These are phyloP conservation scores for Teratosphaeria viscida DNA, from an alignment of 2,329 filamentous ascomycete species.

Conservation along the genomic window DNA sequence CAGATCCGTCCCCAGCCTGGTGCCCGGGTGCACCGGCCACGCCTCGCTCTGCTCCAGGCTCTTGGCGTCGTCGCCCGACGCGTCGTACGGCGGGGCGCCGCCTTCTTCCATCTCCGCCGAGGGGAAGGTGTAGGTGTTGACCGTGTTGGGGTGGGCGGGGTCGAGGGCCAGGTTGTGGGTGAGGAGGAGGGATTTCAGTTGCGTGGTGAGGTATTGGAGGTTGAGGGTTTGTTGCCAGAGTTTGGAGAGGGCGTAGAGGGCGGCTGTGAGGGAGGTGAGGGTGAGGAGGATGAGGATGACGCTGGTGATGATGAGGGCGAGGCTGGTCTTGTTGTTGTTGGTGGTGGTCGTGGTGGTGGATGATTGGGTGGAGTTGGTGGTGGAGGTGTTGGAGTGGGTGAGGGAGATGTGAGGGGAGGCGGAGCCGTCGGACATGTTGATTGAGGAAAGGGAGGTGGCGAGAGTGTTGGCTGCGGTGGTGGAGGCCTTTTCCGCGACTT, in stretches of 20 bases:
- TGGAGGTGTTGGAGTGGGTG: neutral
- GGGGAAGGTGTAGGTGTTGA: neutral
- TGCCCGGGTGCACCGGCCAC: neutral
- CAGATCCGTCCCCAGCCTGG: neutral
- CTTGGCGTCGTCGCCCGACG: neutral
- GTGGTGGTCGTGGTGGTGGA: neutral
- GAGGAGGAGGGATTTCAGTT: neutral
- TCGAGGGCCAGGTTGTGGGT: neutral
- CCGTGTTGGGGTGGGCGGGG: neutral
- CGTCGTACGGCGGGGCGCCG: neutral
- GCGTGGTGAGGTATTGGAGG: slow-evolving; percentile 2
- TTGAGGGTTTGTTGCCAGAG: slow-evolving; percentile 1
- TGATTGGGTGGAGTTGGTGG: neutral
- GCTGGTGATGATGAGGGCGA: neutral
- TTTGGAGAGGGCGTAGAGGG: slow-evolving; percentile 1
- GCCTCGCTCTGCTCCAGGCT: neutral
- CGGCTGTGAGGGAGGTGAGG: neutral
- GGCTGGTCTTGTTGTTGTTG: neutral
- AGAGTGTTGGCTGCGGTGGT: neutral
- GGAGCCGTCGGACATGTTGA: neutral
- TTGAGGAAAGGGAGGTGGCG: neutral
- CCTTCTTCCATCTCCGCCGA: neutral
- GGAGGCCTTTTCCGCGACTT: neutral
- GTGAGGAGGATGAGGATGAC: neutral
- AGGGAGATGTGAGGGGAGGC: neutral